Base-by-base conservation (phyloP, 495 filamentous ascomycete genomes). In the Niebla homalea region DNA sequence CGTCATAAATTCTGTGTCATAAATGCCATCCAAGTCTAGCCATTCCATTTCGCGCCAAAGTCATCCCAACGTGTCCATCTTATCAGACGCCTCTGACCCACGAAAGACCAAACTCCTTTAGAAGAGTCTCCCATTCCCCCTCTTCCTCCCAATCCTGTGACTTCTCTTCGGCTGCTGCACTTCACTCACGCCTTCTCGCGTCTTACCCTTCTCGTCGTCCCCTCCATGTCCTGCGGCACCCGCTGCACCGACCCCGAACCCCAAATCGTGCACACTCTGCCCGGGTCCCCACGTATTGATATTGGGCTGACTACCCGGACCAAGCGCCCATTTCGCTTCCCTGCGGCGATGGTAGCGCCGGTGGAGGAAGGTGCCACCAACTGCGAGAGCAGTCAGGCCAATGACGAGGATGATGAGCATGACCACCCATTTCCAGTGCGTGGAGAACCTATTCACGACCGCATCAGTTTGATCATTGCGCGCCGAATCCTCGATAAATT, bases 361-460 rank as follows among this genome's bases (percentile, higher is more conserved):
- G 48, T 74, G 74, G 19, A 73, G 57, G 62, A 67, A 72, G 29
- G 67, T 53, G 10, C 65, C 71, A 0, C 62, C 35, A 3, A 64
- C 49, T 39, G 66, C 60, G 50, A 75, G 48, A 39, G 56, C 43
- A 18, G 50, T 46, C 53, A 78, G 72, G n/a, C 65, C 74, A 44
- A 76, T 36, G 25, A 64, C 52, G 11, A 78, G 61, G 22, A 78
- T 63, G 46, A 77, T 71, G n/a, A 76, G 29, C 71, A 80, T 67
- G 50, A 77, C 60, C 4, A 78, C 62, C 74, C 73, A 77, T 52
- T 62, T 54, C 61, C 71, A 76, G 53, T 78, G 75, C 10, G 62
- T 59, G 37, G 63, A 62, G 60, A 70, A 70, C 75, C 75, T 78
- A 48, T 4, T 3, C 15, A 26, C n/a, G n/a, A n/a, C n/a, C n/a